Evolutionary conservation across 768 basidiomycete genomes (phyloP).

Genomic region (Hemileccinum rubropunctum): DNA sequence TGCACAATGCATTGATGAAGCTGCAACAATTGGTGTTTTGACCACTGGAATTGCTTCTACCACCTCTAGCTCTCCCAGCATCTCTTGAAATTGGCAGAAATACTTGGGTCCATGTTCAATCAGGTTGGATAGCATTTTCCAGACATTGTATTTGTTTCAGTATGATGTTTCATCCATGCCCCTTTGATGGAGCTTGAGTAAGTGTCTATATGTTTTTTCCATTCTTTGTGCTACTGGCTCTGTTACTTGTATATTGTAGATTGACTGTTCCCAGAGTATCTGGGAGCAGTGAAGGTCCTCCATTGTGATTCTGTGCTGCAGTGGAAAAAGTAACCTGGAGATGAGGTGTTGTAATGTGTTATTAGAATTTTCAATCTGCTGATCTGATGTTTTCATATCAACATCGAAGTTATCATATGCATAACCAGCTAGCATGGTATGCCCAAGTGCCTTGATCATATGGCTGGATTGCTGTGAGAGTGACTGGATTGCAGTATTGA

Average conservation of each 20-base stretch:
- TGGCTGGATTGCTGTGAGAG: not conserved
- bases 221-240: no score
- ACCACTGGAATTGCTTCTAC: not conserved
- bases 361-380: not conserved
- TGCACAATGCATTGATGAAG: not conserved
- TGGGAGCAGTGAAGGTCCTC: not conserved
- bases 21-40: not conserved
- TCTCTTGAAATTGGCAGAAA: not conserved
- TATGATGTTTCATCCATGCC: no score
- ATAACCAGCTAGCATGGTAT: no score
- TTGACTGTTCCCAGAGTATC: not conserved
- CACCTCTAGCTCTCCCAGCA: not conserved
- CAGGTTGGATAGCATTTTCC: not conserved
- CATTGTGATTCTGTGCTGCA: not conserved
- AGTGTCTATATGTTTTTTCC: no score
- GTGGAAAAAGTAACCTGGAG: not conserved
- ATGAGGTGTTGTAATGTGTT: not conserved
- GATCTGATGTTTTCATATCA: not conserved
- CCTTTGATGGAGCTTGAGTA: no score
- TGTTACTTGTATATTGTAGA: not conserved
- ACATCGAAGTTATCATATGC: slow-evolving; percentile 2
- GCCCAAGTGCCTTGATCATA: not conserved
- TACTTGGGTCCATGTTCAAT: not conserved
- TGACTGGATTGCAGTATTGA: not conserved
- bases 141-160: no score